These are phyloP conservation scores for Solanum virginianum DNA, from an alignment of 257 asterid species.

Conservation along the genomic window DNA sequence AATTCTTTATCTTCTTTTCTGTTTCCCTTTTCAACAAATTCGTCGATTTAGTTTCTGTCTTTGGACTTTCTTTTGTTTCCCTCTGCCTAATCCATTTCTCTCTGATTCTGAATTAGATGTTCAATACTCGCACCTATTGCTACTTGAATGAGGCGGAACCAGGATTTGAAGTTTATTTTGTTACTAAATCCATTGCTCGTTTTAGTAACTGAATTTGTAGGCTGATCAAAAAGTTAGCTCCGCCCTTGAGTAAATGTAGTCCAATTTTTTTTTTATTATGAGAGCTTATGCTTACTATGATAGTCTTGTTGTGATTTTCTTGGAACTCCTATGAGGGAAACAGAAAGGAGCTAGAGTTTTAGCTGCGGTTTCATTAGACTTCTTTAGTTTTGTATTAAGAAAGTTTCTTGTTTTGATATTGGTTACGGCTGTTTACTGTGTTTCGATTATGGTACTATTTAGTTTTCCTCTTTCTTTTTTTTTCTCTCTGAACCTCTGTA, in stretches of 20 bases:
- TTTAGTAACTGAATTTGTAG: not conserved
- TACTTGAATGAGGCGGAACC: not conserved
- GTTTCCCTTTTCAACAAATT: constrained; percentile 68
- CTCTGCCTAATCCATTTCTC: constrained; percentile 19
- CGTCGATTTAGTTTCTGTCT: constrained; percentile 57
- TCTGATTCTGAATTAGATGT: not conserved
- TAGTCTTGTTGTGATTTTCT: not conserved
- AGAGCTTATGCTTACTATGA: not conserved
- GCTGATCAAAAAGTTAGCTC: not conserved
- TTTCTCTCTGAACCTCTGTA: too few species aligned
- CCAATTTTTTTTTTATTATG: not conserved
- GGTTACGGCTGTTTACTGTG: too few species aligned
- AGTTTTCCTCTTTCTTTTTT: too few species aligned
- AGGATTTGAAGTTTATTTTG: not conserved
- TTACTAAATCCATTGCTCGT: not conserved
- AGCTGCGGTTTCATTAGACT: not conserved
- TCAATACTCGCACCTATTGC: not conserved
- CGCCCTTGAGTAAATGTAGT: not conserved
- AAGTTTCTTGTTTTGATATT: not conserved
- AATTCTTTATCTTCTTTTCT: constrained; percentile 59
- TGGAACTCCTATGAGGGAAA: not conserved
- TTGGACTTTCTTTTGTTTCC: constrained; percentile 66
- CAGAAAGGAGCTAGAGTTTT: not conserved
- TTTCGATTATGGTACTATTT: too few species aligned
- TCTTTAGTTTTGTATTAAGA: not conserved